Conservation (phyloP, 768 basidiomycete genomes). For the Russula sp. region DNA sequence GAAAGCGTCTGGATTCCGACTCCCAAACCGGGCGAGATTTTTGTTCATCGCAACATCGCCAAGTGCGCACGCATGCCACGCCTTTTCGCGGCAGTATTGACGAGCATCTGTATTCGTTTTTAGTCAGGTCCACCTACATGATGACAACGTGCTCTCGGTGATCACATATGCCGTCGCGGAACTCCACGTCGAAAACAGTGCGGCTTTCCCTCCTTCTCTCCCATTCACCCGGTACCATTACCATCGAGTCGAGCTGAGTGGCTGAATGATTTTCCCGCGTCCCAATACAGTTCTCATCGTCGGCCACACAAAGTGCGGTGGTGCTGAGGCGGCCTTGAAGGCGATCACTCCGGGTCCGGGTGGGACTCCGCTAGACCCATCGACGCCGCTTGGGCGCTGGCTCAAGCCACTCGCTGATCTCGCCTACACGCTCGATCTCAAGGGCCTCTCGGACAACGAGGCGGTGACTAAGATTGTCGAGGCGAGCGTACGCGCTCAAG, state of each 20-base stretch:
- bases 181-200: conserved; percentile 73
- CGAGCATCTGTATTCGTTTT: background rate
- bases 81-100: no score
- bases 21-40: conserved; percentile 69
- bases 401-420: conserved; percentile 57
- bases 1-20: conserved; percentile 67
- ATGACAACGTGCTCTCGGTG: conserved; percentile 64
- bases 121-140: conserved; percentile 68
- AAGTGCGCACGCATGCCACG: conserved; percentile 54
- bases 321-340: conserved; percentile 49
- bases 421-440: conserved; percentile 40
- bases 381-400: conserved; percentile 58
- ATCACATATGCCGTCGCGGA: conserved; percentile 65
- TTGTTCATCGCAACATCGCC: conserved; percentile 82
- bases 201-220: conserved; percentile 28
- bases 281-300: conserved; percentile 75
- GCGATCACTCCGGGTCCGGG: conserved; percentile 34
- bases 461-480: conserved; percentile 25
- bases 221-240: background rate
- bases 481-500: conserved; percentile 24
- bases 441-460: conserved; percentile 29
- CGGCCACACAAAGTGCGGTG: conserved; percentile 81
- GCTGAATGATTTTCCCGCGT: background rate
- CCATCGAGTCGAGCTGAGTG: no score
- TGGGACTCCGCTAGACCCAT: conserved; percentile 25